Percentiles rank a stretch among this genome's conserved stretches.
Evolutionary conservation across 345 rosid species (phyloP).

Genomic region (Corchorus capsularis): DNA sequence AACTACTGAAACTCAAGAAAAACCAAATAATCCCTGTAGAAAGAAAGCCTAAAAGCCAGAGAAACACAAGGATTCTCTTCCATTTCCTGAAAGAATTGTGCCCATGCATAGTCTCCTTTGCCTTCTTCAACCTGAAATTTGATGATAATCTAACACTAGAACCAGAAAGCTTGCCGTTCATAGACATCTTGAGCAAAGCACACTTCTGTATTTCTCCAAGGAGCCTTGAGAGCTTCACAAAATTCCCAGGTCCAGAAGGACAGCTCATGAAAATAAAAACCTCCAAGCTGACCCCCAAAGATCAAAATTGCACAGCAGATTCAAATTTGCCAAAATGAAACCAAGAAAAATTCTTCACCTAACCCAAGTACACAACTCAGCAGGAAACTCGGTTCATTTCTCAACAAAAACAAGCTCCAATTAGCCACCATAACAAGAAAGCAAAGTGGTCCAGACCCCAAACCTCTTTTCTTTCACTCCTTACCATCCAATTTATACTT

Average conservation of each 20-base stretch:
- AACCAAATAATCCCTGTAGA: slow-evolving; percentile 40
- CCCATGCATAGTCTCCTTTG: slow-evolving; percentile 38
- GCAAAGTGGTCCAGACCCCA: slow-evolving; percentile 33
- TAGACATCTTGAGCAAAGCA: slow-evolving; percentile 52
- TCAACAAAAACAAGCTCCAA: slow-evolving; percentile 15
- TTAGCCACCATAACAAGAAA: slow-evolving; percentile 23
- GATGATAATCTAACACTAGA: slow-evolving; percentile 40
- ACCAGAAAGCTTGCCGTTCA: slow-evolving; percentile 48
- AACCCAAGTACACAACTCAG: slow-evolving; percentile 22
- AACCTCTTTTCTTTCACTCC: slow-evolving; percentile 26
- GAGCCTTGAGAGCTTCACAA: slow-evolving; percentile 36
- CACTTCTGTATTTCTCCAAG: slow-evolving; percentile 34
- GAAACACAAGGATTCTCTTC: slow-evolving; percentile 42
- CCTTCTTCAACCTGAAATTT: slow-evolving; percentile 46
- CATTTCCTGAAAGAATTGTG: slow-evolving; percentile 37
- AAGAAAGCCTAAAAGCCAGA: slow-evolving; percentile 45
- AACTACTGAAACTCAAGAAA: slow-evolving; percentile 35
- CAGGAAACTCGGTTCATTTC: slow-evolving; percentile 15
- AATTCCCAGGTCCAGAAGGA: slow-evolving; percentile 42
- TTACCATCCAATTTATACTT: slow-evolving; percentile 24
- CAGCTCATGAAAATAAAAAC: slow-evolving; percentile 42
- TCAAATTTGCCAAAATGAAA: slow-evolving; percentile 20
- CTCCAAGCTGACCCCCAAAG: slow-evolving; percentile 19
- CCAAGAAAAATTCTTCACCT: slow-evolving; percentile 23
- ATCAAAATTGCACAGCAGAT: slow-evolving; percentile 29